A percentile compares a stretch with the other conserved stretches of the same genome.
Evolutionary conservation across 140 eudicot species (phyloP).

Genomic region (Erigeron philadelphicus): DNA sequence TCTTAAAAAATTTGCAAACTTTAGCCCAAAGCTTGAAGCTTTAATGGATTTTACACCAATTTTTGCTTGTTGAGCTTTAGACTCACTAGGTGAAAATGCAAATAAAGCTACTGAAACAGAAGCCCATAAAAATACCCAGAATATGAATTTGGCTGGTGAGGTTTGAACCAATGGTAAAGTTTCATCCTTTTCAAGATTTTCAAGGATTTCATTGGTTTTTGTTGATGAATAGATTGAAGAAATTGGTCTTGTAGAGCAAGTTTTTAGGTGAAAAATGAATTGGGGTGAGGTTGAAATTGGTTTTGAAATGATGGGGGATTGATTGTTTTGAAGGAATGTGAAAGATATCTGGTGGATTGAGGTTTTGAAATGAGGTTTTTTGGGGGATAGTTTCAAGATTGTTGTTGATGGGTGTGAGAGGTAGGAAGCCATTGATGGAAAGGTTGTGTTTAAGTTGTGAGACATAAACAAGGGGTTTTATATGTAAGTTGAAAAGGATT

Average conservation of each 20-base stretch:
- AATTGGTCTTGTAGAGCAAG: constrained; percentile 1
- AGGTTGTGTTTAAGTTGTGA: not conserved
- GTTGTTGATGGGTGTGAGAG: constrained; percentile 34
- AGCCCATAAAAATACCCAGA: constrained; percentile 80
- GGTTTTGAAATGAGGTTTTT: constrained; percentile 24
- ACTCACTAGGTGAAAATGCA: constrained; percentile 63
- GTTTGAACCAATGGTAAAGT: constrained; percentile 27
- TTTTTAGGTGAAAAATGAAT: constrained; percentile 28
- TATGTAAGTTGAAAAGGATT: not conserved
- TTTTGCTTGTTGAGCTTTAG: constrained; percentile 54
- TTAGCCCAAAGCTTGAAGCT: constrained; percentile 79
- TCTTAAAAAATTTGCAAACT: constrained; percentile 60
- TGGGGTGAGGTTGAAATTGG: constrained; percentile 16
- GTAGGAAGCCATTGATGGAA: constrained; percentile 49
- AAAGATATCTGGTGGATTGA: constrained; percentile 24
- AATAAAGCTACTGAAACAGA: constrained; percentile 72
- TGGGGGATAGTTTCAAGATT: constrained; percentile 26
- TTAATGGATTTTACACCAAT: constrained; percentile 55
- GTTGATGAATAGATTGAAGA: constrained; percentile 29
- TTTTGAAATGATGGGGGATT: constrained; percentile 24
- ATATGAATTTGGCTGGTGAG: constrained; percentile 53
- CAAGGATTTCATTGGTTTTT: constrained; percentile 34
- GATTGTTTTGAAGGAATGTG: constrained; percentile 20
- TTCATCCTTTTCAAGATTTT: constrained; percentile 30
- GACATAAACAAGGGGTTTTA: constrained; percentile 20